Evolutionary conservation across 1,284 basidiomycete genomes (phyloP), one percentile per base, ranked within the genome.

Genomic region (Chiua sp.): DNA sequence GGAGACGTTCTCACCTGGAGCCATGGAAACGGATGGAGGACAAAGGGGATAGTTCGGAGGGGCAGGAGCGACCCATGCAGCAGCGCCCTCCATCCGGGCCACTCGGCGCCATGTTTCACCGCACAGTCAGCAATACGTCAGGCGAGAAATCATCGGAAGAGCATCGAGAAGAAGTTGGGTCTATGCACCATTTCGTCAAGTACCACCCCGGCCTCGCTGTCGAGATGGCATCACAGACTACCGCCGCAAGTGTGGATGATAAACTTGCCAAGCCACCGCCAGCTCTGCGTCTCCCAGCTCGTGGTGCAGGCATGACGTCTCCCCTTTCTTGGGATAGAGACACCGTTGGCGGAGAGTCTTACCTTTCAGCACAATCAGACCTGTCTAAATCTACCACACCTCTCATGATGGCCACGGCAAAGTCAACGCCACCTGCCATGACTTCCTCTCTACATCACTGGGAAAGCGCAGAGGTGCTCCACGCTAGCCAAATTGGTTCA

Each of bases 381-480:
- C 57, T 76, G 32, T 70, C 75, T 16, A 74, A 73, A 46, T 70
- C 79, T 33, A 78, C 83, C 68, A 83, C 86, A 3, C 81, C 85
- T 10, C 75, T 78, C n/a, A 71, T 82, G 23, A 71, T 82, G 23
- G 83, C 84, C 1, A 78, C 80, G 67, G 86, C 84, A 30, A 85
- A 85, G 69, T 81, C 81, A 61, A 90, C 88, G 6, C 88, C 88
- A 49, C 75, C 77, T 13, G 80, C 85, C 13, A 83, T 77, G 18
- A 66, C 73, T 3, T 81, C 82, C 3, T 74, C 77, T 18, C 68
- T 78, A 7, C 88, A 91, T 74, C 80, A 70, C 46, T 91, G 89
- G 89, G 85, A 91, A 72, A 87, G 86, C 7, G 89, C 89, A 1
- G 87, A 90, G 66, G 86, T 91, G 13, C 64, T 89, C 55, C 77